Percentiles rank a stretch among this genome's conserved stretches.
Evolutionary conservation across 2,329 filamentous ascomycete species (phyloP).

Genomic region (Hypoxylon sp.): DNA sequence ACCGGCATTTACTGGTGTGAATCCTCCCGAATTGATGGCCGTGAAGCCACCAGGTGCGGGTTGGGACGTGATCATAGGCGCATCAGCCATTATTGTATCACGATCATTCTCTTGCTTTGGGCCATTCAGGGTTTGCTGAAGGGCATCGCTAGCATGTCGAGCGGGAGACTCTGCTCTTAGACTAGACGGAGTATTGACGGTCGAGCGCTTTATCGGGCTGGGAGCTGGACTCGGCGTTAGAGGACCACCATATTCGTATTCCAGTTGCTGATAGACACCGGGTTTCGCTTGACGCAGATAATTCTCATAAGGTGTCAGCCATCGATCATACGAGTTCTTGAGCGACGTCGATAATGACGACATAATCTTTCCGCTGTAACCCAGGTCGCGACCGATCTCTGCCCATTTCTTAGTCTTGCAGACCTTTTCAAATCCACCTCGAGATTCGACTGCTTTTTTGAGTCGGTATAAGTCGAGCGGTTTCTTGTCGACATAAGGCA

Average conservation of each 20-base stretch:
- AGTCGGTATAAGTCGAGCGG: conserved; percentile 95
- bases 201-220: conserved; percentile 78
- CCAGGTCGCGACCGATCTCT: conserved; percentile 94
- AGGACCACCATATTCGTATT: conserved; percentile 92
- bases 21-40: conserved; percentile 72
- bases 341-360: conserved; percentile 96
- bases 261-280: conserved; percentile 94
- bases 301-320: conserved; percentile 97
- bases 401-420: conserved; percentile 99
- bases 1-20: conserved; percentile 80
- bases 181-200: conserved; percentile 71
- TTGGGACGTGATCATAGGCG: conserved; percentile 57
- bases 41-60: conserved; percentile 71
- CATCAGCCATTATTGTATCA: conserved; percentile 65
- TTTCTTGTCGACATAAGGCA: conserved; percentile 97
- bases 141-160: conserved; percentile 66
- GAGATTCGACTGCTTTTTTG: conserved; percentile 95
- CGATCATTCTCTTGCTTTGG: conserved; percentile 63
- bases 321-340: conserved; percentile 98
- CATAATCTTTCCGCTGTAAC: conserved; percentile 99
- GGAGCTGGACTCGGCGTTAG: conserved; percentile 81
- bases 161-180: conserved; percentile 77
- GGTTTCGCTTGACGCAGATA: conserved; percentile 93
- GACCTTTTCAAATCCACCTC: conserved; percentile 95
- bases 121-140: conserved; percentile 65